Evolutionary conservation across 2,329 filamentous ascomycete genomes (phyloP), one percentile per base, ranked within the genome.

Genomic region (Akanthomyces lecanii): DNA sequence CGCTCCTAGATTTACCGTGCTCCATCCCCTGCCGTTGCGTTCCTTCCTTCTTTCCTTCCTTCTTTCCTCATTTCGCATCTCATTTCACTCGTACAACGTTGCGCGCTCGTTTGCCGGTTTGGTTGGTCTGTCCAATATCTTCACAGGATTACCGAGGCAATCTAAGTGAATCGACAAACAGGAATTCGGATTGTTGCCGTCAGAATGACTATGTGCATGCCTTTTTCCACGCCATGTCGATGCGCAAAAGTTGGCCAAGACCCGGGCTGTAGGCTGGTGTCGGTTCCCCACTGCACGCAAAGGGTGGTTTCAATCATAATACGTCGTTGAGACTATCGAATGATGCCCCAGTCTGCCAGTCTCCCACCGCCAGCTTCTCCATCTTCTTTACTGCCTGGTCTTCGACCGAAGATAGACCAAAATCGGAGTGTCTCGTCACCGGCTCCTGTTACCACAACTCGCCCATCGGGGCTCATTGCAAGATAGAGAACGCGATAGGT

Each of bases 401-500:
- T 89, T 71, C 89, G 89, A 65, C 91, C 92, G 77, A 99, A 99
- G 2, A 95, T 89, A 64, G 95, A 95, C 95, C 95, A 99, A 78
- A 99, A 99, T 50, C 95, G 82, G 56, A 99, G 77, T 0, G 95
- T 99, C 78, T 99, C 95, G 68, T 99, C 95, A 18, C 95, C 95
- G 4, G 95, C 95, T 28, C 95, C 95, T 0, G 95, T 99, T 14
- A 98, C 95, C 23, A 99, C 91, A 3, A 92, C 90, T 69, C 93
- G 87, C 21, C 95, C 95, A 71, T 98, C 94, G 1, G 95, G 95
- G 72, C 93, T 97, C 92, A 98, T 98, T 38, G 93, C 93, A 59
- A 99, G 82, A 74, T 98, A 99, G 3, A 99, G 82, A 14, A 99
- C 95, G 71, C 95, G 89, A 76, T 96, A 98, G 1, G 95, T 99